Base-by-base conservation (phyloP, 1,284 basidiomycete species). In the Puccinia triticina region DNA sequence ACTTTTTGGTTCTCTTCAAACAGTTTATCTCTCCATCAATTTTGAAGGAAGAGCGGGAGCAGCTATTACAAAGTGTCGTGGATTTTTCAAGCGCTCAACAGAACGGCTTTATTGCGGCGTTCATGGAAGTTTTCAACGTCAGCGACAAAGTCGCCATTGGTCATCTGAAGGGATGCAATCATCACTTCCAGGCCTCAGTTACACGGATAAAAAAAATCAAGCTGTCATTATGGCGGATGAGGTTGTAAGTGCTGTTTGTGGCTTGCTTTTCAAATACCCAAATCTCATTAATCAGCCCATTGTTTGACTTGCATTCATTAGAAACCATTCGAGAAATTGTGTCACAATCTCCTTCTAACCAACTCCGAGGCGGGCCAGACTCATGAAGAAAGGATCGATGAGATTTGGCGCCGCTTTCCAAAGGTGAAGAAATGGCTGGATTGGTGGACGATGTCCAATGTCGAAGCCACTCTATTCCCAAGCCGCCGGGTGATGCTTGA, bases 361-460 rank as follows among this genome's bases (percentile, higher is more conserved):
- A 2, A 29, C 21, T 16, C 21, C 18, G 48, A 50, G 11, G 72
- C 48, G 11, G 32, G 50, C 16, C 5, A 40, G 7, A 77, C 53
- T 12, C 74, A 59, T 29, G 74, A 77, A 46, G 29, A 77, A 55
- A 77, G 64, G 59, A n/a, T 77, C 10, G 57, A 64, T 34, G 43
- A 77, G 18, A 43, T 77, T 29, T 29, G 21, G 2, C 29, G 59
- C 11, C 23, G 40, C 23, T 64, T 77, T 64, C 57, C 74, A 61
- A 34, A 46, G n/a, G 32, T 32, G 5, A 61, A 55, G 37, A 4
- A 29, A 7, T 77, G 74, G 74, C 10, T 59, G 16, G 50, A 77
- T 21, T 77, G 74, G 73, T 75, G 73, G 50, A 37, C 50, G 16
- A 32, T 11, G 16, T 3, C 53, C 8, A 53, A 75, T n/a, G 55